These are phyloP conservation scores for Cercospora nicotianae DNA, from an alignment of 2,329 filamentous ascomycete genomes.

Conservation along the genomic window DNA sequence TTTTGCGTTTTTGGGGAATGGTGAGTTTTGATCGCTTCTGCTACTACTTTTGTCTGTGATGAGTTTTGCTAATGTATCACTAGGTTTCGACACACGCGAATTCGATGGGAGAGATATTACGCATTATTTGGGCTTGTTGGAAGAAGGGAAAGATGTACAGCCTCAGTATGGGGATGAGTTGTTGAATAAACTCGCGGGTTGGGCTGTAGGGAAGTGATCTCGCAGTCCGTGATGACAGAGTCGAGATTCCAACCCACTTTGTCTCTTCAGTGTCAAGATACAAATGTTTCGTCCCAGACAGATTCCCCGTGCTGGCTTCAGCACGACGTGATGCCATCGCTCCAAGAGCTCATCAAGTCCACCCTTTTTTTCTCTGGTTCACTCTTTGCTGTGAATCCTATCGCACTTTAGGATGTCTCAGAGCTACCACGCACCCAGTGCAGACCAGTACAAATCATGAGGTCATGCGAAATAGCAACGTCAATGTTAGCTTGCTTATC, in stretches of 20 bases:
- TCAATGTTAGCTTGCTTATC: background rate
- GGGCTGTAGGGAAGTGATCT: constrained; percentile 29
- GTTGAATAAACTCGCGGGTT: constrained; percentile 42
- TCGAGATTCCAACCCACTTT: background rate
- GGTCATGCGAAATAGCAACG: background rate
- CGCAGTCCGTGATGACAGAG: too few species aligned
- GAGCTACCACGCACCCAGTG: background rate
- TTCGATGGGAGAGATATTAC: constrained; percentile 51
- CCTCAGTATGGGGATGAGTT: constrained; percentile 45
- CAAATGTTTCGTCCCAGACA: too few species aligned
- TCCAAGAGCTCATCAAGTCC: too few species aligned
- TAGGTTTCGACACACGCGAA: constrained; percentile 47
- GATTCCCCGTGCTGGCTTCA: too few species aligned
- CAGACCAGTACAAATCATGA: background rate
- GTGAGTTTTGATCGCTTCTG: constrained; percentile 8
- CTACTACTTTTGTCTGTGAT: too few species aligned
- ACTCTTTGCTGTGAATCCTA: background rate
- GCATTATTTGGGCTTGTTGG: constrained; percentile 46
- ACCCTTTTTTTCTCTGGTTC: too few species aligned
- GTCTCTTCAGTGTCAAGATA: background rate
- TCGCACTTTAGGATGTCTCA: background rate
- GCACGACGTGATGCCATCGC: too few species aligned
- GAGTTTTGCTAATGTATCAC: too few species aligned
- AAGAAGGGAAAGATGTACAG: constrained; percentile 44
- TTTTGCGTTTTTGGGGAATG: constrained; percentile 47